A percentile compares a stretch with the other conserved stretches of the same genome.
Conservation (phyloP, 1,139 yeast species). For the Sugiyamaella xylanicola region DNA sequence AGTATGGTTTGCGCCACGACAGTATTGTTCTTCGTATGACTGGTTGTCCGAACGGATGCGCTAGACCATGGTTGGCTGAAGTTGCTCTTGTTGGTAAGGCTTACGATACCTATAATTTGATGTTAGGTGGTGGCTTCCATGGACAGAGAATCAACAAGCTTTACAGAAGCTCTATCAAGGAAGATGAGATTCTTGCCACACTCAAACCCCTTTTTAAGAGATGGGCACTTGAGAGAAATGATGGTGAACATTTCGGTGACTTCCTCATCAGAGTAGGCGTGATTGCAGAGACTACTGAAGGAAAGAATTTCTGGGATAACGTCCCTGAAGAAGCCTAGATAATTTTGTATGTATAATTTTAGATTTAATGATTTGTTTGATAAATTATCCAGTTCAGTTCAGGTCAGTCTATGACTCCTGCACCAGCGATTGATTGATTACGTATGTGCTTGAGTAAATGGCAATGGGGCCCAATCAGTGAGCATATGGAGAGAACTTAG, state of each 20-base stretch:
- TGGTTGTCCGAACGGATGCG: conserved; percentile 99
- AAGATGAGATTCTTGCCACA: conserved; percentile 77
- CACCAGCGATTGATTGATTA: too few species aligned
- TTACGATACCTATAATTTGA: conserved; percentile 84
- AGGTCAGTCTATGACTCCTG: too few species aligned
- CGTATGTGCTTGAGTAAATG: too few species aligned
- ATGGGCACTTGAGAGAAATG: conserved; percentile 90
- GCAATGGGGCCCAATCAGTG: too few species aligned
- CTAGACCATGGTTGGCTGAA: conserved; percentile 98
- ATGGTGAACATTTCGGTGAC: conserved; percentile 95
- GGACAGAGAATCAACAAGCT: conserved; percentile 93
- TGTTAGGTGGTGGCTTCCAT: conserved; percentile 96
- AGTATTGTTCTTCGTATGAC: conserved; percentile 98
- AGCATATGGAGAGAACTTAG: too few species aligned
- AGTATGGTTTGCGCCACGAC: conserved; percentile 91
- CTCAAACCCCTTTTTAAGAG: conserved; percentile 86
- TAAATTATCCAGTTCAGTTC: too few species aligned
- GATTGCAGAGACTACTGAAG: conserved; percentile 86
- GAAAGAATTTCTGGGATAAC: conserved; percentile 92
- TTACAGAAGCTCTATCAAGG: conserved; percentile 84
- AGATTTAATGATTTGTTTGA: conserved; percentile 3
- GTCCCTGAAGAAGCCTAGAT: conserved; percentile 68
- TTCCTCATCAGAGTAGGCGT: conserved; percentile 83
- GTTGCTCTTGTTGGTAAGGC: conserved; percentile 96
- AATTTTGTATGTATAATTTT: conserved; percentile 8